Conservation (phyloP, 2,329 filamentous ascomycete genomes). For the Xylaria sp. region DNA sequence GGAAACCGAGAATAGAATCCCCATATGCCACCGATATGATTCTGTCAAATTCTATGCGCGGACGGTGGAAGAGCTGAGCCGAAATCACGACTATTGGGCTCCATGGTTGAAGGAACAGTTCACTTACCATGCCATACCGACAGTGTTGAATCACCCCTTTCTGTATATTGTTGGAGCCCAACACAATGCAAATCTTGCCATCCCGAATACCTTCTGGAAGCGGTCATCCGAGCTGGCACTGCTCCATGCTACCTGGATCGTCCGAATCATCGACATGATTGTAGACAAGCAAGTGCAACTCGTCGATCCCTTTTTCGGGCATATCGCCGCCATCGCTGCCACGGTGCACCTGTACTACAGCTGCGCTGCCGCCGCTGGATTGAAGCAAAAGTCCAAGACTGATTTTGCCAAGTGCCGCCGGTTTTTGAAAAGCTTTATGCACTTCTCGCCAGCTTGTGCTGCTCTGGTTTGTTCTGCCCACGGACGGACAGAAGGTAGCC, state of each 20-base stretch:
- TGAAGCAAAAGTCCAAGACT: constrained; percentile 19
- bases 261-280: constrained; percentile 21
- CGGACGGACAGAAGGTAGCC: neutral
- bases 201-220: constrained; percentile 21
- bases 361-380: constrained; percentile 17
- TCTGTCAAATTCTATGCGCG: constrained; percentile 21
- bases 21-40: constrained; percentile 21
- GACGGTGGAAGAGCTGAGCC: constrained; percentile 16
- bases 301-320: constrained; percentile 19
- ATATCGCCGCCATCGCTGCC: constrained; percentile 19
- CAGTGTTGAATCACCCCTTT: constrained; percentile 20
- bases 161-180: constrained; percentile 20
- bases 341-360: constrained; percentile 20
- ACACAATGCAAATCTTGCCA: constrained; percentile 18
- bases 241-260: constrained; percentile 21
- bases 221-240: constrained; percentile 18
- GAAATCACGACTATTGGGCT: constrained; percentile 18
- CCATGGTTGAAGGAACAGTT: constrained; percentile 20
- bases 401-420: constrained; percentile 20
- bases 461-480: constrained; percentile 13
- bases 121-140: constrained; percentile 20
- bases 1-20: constrained; percentile 21
- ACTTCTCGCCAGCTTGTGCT: constrained; percentile 19
- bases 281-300: constrained; percentile 19
- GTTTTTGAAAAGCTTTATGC: constrained; percentile 16